Conservation (phyloP, 441 rosid species). For the Brassica hybrid region DNA sequence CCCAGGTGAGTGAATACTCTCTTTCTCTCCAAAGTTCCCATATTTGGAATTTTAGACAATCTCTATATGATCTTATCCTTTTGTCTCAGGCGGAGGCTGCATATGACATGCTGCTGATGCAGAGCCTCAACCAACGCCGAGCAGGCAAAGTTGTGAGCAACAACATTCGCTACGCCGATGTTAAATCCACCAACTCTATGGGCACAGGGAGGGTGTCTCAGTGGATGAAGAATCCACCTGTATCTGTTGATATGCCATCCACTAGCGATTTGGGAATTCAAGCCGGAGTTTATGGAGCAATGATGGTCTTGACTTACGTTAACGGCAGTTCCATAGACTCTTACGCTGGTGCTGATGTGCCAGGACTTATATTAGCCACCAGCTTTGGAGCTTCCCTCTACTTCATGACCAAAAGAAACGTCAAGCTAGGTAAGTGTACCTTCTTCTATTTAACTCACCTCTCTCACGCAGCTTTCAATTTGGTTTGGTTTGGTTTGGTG, state of each 20-base stretch:
- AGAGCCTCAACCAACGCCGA: constrained; percentile 86
- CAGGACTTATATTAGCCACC: constrained; percentile 76
- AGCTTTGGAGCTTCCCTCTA: constrained; percentile 94
- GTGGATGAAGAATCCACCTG: constrained; percentile 75
- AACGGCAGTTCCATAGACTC: constrained; percentile 65
- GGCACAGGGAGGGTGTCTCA: constrained; percentile 66
- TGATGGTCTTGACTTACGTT: constrained; percentile 80
- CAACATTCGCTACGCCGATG: constrained; percentile 90
- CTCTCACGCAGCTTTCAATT: constrained; percentile 3
- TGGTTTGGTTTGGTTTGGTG: constrained; percentile 29
- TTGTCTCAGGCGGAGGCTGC: constrained; percentile 86
- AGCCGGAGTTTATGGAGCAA: constrained; percentile 90
- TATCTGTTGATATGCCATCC: constrained; percentile 76
- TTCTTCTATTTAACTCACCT: constrained; percentile 6
- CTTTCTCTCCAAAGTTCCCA: too few relatives aligned
- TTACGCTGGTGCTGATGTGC: constrained; percentile 78
- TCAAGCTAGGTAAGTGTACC: constrained; percentile 79
- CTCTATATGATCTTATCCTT: too few relatives aligned
- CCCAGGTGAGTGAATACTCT: constrained; percentile 70
- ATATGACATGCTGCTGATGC: constrained; percentile 96
- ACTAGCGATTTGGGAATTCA: constrained; percentile 72
- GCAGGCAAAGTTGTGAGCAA: constrained; percentile 83
- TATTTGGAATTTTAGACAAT: too few relatives aligned
- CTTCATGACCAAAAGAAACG: constrained; percentile 84
- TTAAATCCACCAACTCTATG: constrained; percentile 60